phyloP scores from a whole-genome alignment of 371 early-diverging fungal species.

The Circinella minor region DNA sequence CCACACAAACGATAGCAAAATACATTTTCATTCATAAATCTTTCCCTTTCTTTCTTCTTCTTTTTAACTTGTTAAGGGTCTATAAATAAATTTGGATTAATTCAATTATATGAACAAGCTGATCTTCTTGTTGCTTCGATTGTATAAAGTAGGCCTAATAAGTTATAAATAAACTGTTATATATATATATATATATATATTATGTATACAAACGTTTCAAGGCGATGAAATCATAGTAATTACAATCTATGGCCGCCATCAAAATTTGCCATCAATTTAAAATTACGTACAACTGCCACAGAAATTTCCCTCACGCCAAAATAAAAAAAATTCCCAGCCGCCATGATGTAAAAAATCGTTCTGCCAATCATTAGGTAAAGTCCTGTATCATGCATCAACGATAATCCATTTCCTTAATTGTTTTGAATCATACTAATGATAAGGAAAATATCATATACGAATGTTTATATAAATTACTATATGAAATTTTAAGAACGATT shows the following conservation, averaged over 20 bases:
- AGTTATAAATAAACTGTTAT: background rate
- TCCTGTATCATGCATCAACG: too few relatives aligned
- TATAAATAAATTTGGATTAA: too few relatives aligned
- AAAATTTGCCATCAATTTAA: constrained; percentile 2
- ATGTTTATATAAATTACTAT: too few relatives aligned
- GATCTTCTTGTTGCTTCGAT: background rate
- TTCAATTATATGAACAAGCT: constrained; percentile 1
- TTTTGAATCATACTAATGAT: too few relatives aligned
- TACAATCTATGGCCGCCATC: background rate
- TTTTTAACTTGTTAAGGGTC: too few relatives aligned
- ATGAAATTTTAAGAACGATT: too few relatives aligned
- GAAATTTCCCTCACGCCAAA: background rate
- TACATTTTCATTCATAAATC: background rate
- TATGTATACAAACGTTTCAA: background rate
- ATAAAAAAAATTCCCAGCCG: background rate
- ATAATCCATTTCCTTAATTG: too few relatives aligned
- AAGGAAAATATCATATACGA: too few relatives aligned
- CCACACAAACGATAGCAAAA: constrained; percentile 4
- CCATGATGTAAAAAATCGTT: constrained; percentile 2
- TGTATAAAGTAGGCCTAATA: background rate
- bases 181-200: background rate
- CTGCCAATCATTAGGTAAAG: constrained; percentile 6
- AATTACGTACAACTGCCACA: background rate
- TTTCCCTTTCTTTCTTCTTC: background rate
- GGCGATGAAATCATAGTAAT: background rate